Base-by-base conservation (phyloP, 2,329 filamentous ascomycete genomes). In the Xylariales sp. region DNA sequence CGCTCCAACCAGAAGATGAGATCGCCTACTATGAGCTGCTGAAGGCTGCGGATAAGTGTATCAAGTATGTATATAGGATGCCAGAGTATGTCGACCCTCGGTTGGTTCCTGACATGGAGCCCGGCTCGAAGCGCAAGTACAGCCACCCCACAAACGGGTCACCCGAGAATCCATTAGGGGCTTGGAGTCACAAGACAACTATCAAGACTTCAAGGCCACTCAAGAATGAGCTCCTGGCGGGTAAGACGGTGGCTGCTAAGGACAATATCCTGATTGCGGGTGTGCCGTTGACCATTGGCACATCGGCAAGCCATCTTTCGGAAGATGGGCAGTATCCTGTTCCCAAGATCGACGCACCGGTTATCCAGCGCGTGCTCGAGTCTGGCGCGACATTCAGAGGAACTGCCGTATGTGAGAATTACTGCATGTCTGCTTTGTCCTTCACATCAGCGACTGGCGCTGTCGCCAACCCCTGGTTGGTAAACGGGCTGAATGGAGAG, bases 381-480 rank as follows among this genome's bases (percentile, higher is more conserved):
- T 57, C 59, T 4, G 62, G 62, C 4, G 61, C 50, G 6, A 52
- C 46, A 2, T 57, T 66, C 33, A 54, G 51, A 7, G 63, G 63
- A 10, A 61, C 60, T 2, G 56, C 61, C 5, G 63, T 55, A 6
- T 66, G 63, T 44, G 63, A 66, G 43, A 63, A 62, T 41, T 65
- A 61, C 47, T 65, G 54, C 36, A 43, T 61, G 22, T 58, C 60
- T 2, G 60, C 60, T 1, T 49, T 64, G 36, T 65, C 63, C 1
- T 65, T 53, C 45, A 64, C 56, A 14, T 54, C 57, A 5, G 60
- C 60, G 3, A 60, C 53, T 3, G 62, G 63, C 2, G 58, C 62
- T 0, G 61, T 65, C 6, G 55, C 65, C 29, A 64, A 62, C 32
- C 57, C 62, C 1, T 60, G 56, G 53, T 16, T 40, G 14, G 44